Percentiles rank a stretch among this genome's conserved stretches.
Evolutionary conservation across 2,329 filamentous ascomycete genomes (phyloP).

Genomic region (Elsinoe necatrix): DNA sequence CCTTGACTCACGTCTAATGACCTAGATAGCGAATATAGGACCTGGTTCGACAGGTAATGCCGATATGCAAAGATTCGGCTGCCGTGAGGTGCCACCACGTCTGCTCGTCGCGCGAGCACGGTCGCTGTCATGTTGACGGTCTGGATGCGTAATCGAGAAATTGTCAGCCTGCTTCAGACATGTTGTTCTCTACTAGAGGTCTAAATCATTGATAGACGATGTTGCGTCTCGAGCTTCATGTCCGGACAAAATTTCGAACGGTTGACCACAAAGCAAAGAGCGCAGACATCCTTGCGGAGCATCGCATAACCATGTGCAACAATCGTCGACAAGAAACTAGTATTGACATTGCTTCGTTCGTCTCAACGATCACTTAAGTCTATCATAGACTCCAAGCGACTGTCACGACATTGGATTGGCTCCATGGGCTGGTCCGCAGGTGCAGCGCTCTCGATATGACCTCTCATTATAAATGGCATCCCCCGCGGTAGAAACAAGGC

Average conservation of each 20-base stretch:
- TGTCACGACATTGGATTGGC: neutral
- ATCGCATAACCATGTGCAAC: neutral
- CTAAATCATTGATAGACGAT: neutral
- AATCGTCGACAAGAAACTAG: neutral
- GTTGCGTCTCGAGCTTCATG: neutral
- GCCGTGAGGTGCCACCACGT: constrained; percentile 39
- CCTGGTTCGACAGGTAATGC: constrained; percentile 54
- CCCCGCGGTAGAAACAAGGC: constrained; percentile 11
- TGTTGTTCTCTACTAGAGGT: neutral
- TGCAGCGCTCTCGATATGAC: constrained; percentile 4
- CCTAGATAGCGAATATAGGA: constrained; percentile 53
- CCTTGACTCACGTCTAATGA: constrained; percentile 43
- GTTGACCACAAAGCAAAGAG: neutral
- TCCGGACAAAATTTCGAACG: constrained; percentile 1
- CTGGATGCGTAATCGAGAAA: neutral
- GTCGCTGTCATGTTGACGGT: neutral
- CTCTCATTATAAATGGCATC: constrained; percentile 13
- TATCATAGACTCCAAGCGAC: neutral
- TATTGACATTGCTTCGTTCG: neutral
- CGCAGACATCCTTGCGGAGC: neutral
- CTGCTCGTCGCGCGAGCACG: constrained; percentile 1
- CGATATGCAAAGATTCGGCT: constrained; percentile 56
- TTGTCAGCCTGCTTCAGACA: neutral
- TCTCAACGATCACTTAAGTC: neutral
- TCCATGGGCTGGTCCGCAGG: constrained; percentile 12